These are phyloP conservation scores for Zygosaccharomyces pseudobailii DNA, from an alignment of 1,139 yeast genomes.

Conservation along the genomic window DNA sequence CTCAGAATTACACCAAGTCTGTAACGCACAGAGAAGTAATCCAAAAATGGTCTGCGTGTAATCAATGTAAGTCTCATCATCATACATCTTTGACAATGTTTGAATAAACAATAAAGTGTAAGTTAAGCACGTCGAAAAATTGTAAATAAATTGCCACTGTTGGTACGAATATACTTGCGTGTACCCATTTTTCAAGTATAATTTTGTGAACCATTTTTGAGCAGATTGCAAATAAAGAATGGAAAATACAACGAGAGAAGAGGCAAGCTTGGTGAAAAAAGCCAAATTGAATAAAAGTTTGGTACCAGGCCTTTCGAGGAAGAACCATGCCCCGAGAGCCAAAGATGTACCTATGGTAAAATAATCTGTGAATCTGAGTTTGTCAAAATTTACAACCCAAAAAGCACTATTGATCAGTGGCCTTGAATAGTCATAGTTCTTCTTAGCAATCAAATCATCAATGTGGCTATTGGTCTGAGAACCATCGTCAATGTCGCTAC, in stretches of 20 bases:
- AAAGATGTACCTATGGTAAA: slow-evolving; percentile 47
- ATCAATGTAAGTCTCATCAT: slow-evolving; percentile 16
- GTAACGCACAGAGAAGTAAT: slow-evolving; percentile 55
- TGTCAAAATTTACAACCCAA: slow-evolving; percentile 52
- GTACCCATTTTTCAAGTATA: slow-evolving; percentile 62
- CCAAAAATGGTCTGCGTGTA: slow-evolving; percentile 52
- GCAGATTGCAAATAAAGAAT: slow-evolving; percentile 59
- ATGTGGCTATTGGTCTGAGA: slow-evolving; percentile 19
- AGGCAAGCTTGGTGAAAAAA: slow-evolving; percentile 47
- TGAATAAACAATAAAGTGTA: slow-evolving; percentile 37
- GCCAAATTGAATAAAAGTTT: slow-evolving; percentile 44
- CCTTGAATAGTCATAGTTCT: slow-evolving; percentile 41
- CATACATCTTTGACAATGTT: slow-evolving; percentile 27
- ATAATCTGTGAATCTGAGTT: slow-evolving; percentile 62
- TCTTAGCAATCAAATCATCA: slow-evolving; percentile 35
- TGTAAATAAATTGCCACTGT: slow-evolving; percentile 74
- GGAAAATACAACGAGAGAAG: slow-evolving; percentile 49
- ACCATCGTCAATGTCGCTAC: slow-evolving; percentile 28
- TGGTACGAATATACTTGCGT: slow-evolving; percentile 66
- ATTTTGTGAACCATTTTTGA: slow-evolving; percentile 59
- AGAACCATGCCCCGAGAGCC: slow-evolving; percentile 45
- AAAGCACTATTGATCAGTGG: slow-evolving; percentile 52
- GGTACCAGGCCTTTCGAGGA: slow-evolving; percentile 38
- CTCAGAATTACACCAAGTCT: slow-evolving; percentile 67
- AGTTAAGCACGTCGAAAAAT: slow-evolving; percentile 42